These are phyloP conservation scores for Arachis monticola DNA, from an alignment of 331 rosid species.

Conservation along the genomic window DNA sequence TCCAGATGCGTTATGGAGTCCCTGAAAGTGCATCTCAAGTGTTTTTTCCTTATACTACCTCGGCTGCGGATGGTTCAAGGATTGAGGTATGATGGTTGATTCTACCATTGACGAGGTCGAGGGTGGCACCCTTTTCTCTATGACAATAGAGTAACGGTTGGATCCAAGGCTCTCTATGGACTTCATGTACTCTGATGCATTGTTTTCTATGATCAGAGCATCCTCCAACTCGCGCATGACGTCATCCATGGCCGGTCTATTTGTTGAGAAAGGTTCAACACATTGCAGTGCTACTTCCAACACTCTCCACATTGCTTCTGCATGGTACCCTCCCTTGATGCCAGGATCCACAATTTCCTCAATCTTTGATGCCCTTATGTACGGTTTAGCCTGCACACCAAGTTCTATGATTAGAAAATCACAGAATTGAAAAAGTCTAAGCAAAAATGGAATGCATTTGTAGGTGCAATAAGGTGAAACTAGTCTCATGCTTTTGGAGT, in stretches of 20 bases:
- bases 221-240: conserved; percentile 88
- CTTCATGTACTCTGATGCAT: conserved; percentile 95
- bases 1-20: conserved; percentile 36
- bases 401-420: conserved; percentile 10
- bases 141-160: conserved; percentile 66
- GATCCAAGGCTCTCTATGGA: conserved; percentile 91
- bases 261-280: conserved; percentile 68
- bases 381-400: conserved; percentile 69
- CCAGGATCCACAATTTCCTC: conserved; percentile 91
- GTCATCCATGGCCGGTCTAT: conserved; percentile 78
- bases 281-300: conserved; percentile 82
- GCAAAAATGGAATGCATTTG: not conserved
- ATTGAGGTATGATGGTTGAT: conserved; percentile 58
- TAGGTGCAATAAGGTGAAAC: conserved; percentile 2
- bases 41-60: conserved; percentile 56
- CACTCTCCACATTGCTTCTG: conserved; percentile 96
- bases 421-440: conserved; percentile 1
- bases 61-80: conserved; percentile 76
- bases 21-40: conserved; percentile 39
- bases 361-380: conserved; percentile 73
- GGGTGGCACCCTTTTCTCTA: conserved; percentile 63
- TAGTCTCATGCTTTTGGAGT: not conserved
- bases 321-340: conserved; percentile 89
- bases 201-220: conserved; percentile 89
- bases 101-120: conserved; percentile 63